These are phyloP conservation scores for Lactarius psammicola DNA, from an alignment of 768 basidiomycete species.

Conservation along the genomic window DNA sequence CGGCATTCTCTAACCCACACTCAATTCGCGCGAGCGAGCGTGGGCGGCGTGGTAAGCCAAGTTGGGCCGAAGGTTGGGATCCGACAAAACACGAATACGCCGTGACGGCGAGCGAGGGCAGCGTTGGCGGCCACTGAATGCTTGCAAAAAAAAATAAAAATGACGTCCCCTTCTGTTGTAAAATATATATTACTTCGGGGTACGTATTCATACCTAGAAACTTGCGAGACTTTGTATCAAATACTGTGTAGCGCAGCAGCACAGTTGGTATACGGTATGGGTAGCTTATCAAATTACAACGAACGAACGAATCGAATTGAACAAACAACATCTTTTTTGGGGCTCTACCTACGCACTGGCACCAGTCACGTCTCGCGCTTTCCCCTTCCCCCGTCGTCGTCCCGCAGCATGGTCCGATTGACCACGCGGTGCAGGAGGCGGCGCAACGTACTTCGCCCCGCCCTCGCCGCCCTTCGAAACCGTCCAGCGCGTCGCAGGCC, in stretches of 20 bases:
- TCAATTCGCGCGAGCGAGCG: conserved; percentile 30
- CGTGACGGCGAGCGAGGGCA: conserved; percentile 42
- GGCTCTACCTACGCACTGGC: no score
- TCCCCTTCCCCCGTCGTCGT: neutral
- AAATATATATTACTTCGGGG: neutral
- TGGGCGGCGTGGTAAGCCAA: conserved; percentile 31
- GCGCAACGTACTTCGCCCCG: conserved; percentile 18
- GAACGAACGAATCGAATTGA: neutral
- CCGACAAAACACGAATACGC: conserved; percentile 44
- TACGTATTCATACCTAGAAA: neutral
- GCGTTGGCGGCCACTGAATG: conserved; percentile 19
- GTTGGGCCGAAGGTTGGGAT: conserved; percentile 47
- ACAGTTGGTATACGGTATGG: neutral
- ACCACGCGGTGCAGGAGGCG: neutral
- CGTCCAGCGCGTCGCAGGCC: conserved; percentile 19
- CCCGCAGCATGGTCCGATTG: neutral
- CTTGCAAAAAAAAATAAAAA: no score
- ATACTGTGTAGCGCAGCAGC: neutral
- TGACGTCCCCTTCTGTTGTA: neutral
- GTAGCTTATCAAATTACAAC: no score
- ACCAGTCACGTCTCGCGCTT: no score
- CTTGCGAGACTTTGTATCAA: neutral
- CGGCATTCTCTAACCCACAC: conserved; percentile 33
- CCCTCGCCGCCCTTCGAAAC: conserved; percentile 10
- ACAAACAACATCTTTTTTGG: no score